Evolutionary conservation across 441 rosid genomes (phyloP).

Genomic region (Gossypium laxum): DNA sequence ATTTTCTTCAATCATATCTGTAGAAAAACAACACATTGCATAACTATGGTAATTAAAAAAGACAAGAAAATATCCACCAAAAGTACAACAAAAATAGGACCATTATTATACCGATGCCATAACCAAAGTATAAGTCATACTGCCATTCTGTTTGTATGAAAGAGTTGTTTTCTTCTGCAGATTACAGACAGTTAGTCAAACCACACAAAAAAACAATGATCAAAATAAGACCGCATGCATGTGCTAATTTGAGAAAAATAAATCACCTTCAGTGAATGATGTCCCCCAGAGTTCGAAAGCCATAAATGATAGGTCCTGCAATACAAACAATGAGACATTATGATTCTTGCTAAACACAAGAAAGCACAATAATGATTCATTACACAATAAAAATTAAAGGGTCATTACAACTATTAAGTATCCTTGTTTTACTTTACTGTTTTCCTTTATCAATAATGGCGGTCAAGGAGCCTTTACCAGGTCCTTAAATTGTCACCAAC

Average conservation of each 20-base stretch:
- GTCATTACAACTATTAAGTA: background rate
- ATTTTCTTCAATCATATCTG: constrained; percentile 51
- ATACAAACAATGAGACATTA: background rate
- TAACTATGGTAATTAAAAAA: background rate
- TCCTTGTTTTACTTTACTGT: background rate
- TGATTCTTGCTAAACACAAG: background rate
- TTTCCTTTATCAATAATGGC: background rate
- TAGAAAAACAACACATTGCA: background rate
- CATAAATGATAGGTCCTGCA: constrained; percentile 21
- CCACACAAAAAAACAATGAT: constrained; percentile 6
- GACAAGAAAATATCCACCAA: background rate
- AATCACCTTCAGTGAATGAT: constrained; percentile 4
- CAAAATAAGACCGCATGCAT: background rate
- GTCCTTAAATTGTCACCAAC: background rate
- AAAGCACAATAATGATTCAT: constrained; percentile 1
- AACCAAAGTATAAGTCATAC: constrained; percentile 35
- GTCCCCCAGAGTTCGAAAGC: constrained; percentile 2
- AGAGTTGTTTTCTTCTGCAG: constrained; percentile 28
- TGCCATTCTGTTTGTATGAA: constrained; percentile 25
- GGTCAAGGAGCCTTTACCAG: background rate
- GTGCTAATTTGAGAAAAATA: background rate
- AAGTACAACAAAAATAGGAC: background rate
- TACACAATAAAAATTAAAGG: background rate
- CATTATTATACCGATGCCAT: constrained; percentile 36
- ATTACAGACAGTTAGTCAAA: constrained; percentile 12